Percentiles rank a stretch among this genome's conserved stretches.
These are phyloP conservation scores for Pouteria glomerata DNA, from an alignment of 148 eudicot genomes.

Conservation along the genomic window DNA sequence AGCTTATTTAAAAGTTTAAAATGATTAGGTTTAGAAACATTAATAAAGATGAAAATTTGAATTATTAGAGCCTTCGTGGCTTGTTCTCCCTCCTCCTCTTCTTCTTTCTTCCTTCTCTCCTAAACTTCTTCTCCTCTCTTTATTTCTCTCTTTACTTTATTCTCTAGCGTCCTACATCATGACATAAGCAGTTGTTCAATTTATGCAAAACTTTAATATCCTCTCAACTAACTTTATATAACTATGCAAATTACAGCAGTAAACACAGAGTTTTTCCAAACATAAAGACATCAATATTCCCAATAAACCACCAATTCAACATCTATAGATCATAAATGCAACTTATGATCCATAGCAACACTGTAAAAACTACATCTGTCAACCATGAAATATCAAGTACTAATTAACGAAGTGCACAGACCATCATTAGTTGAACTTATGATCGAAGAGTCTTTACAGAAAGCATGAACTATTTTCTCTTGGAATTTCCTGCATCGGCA, in stretches of 20 bases:
- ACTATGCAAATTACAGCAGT: background rate
- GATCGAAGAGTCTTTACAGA: constrained; percentile 14
- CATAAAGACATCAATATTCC: background rate
- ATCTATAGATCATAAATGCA: background rate
- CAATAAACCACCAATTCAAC: background rate
- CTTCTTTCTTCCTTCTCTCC: too few species aligned
- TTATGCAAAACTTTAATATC: background rate
- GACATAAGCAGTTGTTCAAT: background rate
- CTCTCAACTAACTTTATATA: background rate
- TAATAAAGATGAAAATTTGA: too few species aligned
- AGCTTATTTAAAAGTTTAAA: too few species aligned
- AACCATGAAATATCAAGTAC: background rate
- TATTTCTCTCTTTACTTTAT: too few species aligned
- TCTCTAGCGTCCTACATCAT: too few species aligned
- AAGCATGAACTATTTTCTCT: constrained; percentile 18
- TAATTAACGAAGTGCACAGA: constrained; percentile 7
- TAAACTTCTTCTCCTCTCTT: too few species aligned
- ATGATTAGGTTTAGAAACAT: too few species aligned
- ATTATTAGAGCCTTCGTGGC: too few species aligned
- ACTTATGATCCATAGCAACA: background rate
- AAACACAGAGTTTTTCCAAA: background rate
- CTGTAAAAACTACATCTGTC: background rate
- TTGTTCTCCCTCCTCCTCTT: too few species aligned
- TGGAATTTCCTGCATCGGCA: constrained; percentile 57
- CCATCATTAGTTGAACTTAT: constrained; percentile 38